Percentiles rank a stretch among this genome's conserved stretches.
phyloP scores from a whole-genome alignment of 441 rosid species.

The Corymbia calophylla region DNA sequence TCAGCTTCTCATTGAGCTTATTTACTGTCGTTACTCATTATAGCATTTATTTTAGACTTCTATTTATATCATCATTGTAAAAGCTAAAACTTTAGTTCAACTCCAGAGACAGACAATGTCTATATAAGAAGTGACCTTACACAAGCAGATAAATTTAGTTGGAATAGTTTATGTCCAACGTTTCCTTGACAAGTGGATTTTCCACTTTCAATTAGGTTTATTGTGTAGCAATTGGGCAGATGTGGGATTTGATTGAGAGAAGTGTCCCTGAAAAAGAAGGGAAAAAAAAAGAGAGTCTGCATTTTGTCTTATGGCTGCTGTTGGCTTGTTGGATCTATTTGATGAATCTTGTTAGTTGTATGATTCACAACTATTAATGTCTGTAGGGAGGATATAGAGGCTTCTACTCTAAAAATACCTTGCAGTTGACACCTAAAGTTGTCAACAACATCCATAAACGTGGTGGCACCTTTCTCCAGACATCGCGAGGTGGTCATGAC shows the following conservation, averaged over 20 bases:
- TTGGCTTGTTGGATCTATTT: background rate
- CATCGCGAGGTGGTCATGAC: slow-evolving; percentile 76
- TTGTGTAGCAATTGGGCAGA: background rate
- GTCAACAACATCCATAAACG: slow-evolving; percentile 69
- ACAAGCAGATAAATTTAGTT: background rate
- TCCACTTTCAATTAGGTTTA: background rate
- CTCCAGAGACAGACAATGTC: background rate
- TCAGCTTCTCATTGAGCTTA: background rate
- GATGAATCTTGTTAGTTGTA: background rate
- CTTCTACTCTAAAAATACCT: slow-evolving; percentile 57
- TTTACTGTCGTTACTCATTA: background rate
- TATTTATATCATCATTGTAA: background rate
- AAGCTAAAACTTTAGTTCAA: background rate
- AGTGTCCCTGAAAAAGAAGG: background rate
- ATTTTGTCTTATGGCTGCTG: background rate
- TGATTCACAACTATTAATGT: background rate
- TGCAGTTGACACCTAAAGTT: slow-evolving; percentile 46
- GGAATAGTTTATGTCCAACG: background rate
- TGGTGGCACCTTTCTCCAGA: slow-evolving; percentile 60
- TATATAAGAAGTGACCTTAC: background rate
- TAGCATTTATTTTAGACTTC: background rate
- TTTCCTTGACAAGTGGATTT: background rate
- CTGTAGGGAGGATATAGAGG: slow-evolving; percentile 58
- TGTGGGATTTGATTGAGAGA: background rate
- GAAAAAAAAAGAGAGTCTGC: background rate